Conservation (phyloP, 2,329 filamentous ascomycete species). For the Chaetomiaceae sp. region DNA sequence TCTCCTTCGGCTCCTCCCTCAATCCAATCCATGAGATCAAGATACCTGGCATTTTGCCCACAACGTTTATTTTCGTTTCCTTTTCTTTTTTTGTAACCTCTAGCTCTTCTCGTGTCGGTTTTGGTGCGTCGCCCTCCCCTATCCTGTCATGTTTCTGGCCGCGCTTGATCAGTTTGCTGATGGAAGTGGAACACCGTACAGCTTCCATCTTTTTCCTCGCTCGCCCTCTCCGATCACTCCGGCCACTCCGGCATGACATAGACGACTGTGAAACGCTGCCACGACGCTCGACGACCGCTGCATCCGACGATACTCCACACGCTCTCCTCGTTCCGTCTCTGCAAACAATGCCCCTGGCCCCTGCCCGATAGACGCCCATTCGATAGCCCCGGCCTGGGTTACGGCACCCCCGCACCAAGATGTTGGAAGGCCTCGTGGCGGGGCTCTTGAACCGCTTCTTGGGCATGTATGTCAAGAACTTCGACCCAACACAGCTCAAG, state of each 20-base stretch:
- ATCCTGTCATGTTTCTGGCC: too few relatives aligned
- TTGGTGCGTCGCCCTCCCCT: too few relatives aligned
- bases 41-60: too few relatives aligned
- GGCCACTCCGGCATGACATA: background rate
- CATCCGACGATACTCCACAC: background rate
- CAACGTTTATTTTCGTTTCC: too few relatives aligned
- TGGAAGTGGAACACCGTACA: too few relatives aligned
- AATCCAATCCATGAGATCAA: too few relatives aligned
- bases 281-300: background rate
- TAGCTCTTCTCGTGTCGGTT: too few relatives aligned
- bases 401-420: slow-evolving; percentile 61
- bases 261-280: background rate
- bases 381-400: slow-evolving; percentile 60
- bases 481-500: slow-evolving; percentile 95
- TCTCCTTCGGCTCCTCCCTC: too few relatives aligned
- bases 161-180: too few relatives aligned
- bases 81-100: too few relatives aligned
- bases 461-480: slow-evolving; percentile 99
- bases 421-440: slow-evolving; percentile 96
- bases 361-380: slow-evolving; percentile 25
- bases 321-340: background rate
- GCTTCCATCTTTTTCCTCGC: too few relatives aligned
- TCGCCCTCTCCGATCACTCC: background rate
- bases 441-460: slow-evolving; percentile 98
- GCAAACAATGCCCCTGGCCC: slow-evolving; percentile 31